These are phyloP conservation scores for Erythrobasidium hasegawianum DNA, from an alignment of 1,284 basidiomycete genomes.

Conservation along the genomic window DNA sequence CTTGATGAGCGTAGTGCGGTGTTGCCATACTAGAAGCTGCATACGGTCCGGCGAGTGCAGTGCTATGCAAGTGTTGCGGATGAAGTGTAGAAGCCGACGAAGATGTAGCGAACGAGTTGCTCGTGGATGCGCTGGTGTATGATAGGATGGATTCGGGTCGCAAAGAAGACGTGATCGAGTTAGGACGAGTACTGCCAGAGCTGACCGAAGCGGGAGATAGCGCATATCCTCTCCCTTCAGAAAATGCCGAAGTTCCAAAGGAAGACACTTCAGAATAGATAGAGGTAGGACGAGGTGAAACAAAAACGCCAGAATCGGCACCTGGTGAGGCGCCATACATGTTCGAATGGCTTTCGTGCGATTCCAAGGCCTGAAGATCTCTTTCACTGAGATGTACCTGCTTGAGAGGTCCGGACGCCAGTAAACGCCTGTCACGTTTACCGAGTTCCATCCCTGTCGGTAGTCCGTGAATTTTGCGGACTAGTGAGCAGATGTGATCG, in stretches of 20 bases:
- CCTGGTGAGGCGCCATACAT: constrained; percentile 10
- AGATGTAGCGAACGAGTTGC: background rate
- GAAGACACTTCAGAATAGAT: constrained; percentile 2
- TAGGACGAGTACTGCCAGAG: background rate
- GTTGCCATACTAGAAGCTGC: background rate
- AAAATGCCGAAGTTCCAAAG: too few relatives aligned
- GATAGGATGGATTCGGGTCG: constrained; percentile 13
- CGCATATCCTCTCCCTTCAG: constrained; percentile 21
- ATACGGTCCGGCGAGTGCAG: background rate
- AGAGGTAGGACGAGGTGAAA: constrained; percentile 8
- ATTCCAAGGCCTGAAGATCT: constrained; percentile 36
- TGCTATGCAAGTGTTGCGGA: background rate
- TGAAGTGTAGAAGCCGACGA: background rate
- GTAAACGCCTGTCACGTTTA: constrained; percentile 64
- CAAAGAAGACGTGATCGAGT: constrained; percentile 19
- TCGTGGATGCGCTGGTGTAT: background rate
- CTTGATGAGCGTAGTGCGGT: background rate
- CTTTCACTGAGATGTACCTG: constrained; percentile 47
- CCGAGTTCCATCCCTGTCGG: constrained; percentile 59
- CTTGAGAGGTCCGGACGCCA: constrained; percentile 62
- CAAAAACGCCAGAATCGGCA: constrained; percentile 5
- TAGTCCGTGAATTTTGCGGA: constrained; percentile 60
- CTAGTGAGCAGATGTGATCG: constrained; percentile 62
- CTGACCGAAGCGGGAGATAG: constrained; percentile 35
- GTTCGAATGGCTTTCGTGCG: background rate